phyloP scores from a whole-genome alignment of 2,329 filamentous ascomycete species.

The Trichoderma polysporum region DNA sequence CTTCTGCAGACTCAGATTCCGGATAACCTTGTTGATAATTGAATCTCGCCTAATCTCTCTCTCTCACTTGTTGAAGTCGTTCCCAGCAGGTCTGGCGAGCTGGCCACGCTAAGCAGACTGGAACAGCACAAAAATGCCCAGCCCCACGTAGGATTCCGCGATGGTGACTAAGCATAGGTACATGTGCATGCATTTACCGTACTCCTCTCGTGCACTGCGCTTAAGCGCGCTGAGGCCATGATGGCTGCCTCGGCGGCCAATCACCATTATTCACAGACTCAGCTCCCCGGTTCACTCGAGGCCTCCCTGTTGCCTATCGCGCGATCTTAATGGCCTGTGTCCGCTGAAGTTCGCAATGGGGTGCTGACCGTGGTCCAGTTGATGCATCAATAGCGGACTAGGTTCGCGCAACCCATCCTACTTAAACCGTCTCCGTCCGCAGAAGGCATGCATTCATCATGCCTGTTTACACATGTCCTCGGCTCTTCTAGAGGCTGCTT shows the following conservation, averaged over 20 bases:
- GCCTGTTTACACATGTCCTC: background rate
- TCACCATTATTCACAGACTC: conserved; percentile 5
- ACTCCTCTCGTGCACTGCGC: background rate
- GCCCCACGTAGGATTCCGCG: conserved; percentile 37
- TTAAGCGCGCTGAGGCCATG: conserved; percentile 19
- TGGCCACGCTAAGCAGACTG: background rate
- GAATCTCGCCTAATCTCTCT: background rate
- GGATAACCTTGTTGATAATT: background rate
- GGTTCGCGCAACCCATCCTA: conserved; percentile 29
- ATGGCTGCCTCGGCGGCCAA: conserved; percentile 20
- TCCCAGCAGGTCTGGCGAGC: background rate
- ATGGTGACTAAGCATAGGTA: conserved; percentile 36
- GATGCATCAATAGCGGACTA: background rate
- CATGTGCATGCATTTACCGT: background rate
- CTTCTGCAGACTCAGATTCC: background rate
- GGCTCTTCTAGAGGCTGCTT: background rate
- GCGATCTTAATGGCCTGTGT: background rate
- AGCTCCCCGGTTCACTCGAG: background rate
- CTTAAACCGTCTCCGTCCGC: conserved; percentile 31
- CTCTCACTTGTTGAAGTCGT: conserved; percentile 1
- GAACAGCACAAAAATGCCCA: background rate
- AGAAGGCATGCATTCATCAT: conserved; percentile 1
- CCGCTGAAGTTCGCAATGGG: conserved; percentile 25
- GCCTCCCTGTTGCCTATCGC: conserved; percentile 1
- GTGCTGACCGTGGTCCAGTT: background rate